phyloP scores from a whole-genome alignment of 2,329 filamentous ascomycete species.

The Paraconiothyrium brasiliense region DNA sequence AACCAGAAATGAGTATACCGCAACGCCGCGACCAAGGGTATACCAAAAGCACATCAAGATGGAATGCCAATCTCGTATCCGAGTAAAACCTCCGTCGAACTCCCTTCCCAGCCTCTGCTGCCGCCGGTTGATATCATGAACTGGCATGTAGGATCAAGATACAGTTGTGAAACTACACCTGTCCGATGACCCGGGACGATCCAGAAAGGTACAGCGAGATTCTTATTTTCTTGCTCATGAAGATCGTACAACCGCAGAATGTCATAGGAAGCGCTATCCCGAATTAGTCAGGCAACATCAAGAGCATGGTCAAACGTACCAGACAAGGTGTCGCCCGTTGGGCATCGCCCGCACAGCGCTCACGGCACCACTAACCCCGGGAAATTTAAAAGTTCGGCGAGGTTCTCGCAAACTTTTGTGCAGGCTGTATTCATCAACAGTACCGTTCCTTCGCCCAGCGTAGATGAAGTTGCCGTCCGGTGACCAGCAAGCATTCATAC shows the following conservation, averaged over 20 bases:
- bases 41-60: conserved; percentile 35
- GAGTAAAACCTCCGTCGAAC: conserved; percentile 86
- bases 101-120: conserved; percentile 94
- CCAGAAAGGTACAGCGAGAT: conserved; percentile 88
- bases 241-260: conserved; percentile 94
- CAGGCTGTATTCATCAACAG: conserved; percentile 92
- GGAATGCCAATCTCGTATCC: conserved; percentile 85
- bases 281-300: background rate
- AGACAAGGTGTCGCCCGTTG: conserved; percentile 90
- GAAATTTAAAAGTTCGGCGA: conserved; percentile 84
- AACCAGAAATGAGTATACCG: conserved; percentile 6
- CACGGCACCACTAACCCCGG: conserved; percentile 86
- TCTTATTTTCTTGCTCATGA: conserved; percentile 69
- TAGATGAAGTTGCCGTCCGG: conserved; percentile 96
- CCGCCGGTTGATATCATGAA: conserved; percentile 94
- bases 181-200: conserved; percentile 92
- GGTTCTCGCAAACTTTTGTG: conserved; percentile 81
- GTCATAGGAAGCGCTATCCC: conserved; percentile 81
- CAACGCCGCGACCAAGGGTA: conserved; percentile 35
- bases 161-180: conserved; percentile 85
- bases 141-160: conserved; percentile 84
- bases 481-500: conserved; percentile 96
- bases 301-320: conserved; percentile 60
- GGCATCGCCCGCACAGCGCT: conserved; percentile 90
- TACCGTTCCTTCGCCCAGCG: conserved; percentile 87